Evolutionary conservation across 805 yeast species (phyloP), one percentile per base, ranked within the genome.

Genomic region (Yamadazyma endophytica): DNA sequence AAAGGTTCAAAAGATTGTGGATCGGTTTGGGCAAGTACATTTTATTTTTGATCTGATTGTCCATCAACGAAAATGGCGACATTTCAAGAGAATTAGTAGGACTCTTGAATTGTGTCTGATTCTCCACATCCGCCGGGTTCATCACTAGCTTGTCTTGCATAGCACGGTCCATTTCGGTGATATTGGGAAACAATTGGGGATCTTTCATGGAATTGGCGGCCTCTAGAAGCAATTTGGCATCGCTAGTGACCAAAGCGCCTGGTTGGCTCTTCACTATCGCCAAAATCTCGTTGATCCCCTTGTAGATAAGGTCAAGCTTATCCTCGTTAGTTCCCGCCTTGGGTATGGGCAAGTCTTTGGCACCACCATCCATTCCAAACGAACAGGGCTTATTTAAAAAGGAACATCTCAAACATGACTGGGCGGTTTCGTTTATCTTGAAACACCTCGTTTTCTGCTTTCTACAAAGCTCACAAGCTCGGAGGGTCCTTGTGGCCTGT

Each of bases 371-470:
- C n/a, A 14, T 18, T 35, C 60, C 71, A 42, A 78, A 72, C 6
- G 79, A 73, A 44, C 88, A 81, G 14, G 50, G 55, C 18, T 64
- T 54, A 5, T 66, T 70, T 22, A 78, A 53, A 4, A 79, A 74
- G 1, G 63, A 54, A 46, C 88, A 81, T 14, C 86, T 55, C 13
- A 79, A 53, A 55, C 88, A 80, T 2, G 75, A 61, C 6, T 58
- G 51, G 5, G 56, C 43, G 12, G 67, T 60, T 16, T 56, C 64
- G 1, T 72, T 62, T 9, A 76, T 64, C 30, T 79, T 70, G 46
- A 78, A 70, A 42, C 88, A 81, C 35, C 82, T 56, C 1, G 86
- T 72, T 56, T 77, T 77, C 38, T 71, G 76, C 29, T 61, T 65
- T 26, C 82, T 61, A 46, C 83, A 77, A 6, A 61, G 47, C 5